Evolutionary conservation across 202 grass and related monocot species (phyloP).

Genomic region (Zoysia matrella): DNA sequence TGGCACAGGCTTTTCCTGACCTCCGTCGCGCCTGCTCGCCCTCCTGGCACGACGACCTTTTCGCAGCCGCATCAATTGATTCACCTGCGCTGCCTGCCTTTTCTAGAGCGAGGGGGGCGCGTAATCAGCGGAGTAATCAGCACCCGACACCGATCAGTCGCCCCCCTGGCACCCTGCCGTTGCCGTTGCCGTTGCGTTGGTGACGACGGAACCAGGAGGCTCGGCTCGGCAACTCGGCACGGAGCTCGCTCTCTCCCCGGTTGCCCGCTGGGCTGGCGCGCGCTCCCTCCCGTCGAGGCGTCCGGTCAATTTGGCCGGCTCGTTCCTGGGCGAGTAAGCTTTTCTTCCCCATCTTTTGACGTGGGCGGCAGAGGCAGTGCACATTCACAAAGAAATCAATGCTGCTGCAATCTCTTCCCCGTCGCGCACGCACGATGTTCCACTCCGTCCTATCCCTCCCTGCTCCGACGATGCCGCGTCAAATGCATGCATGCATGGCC

Average conservation of each 20-base stretch:
- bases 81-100: no score
- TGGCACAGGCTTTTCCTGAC: background rate
- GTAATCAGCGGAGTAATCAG: no score
- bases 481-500: constrained; percentile 20
- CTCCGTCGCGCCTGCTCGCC: background rate
- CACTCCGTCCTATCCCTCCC: background rate
- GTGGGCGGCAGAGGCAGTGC: constrained; percentile 48
- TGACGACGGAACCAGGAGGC: no score
- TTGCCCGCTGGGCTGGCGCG: no score
- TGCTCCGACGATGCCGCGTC: background rate
- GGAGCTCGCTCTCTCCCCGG: no score
- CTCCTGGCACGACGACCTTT: background rate
- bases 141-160: no score
- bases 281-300: background rate
- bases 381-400: constrained; percentile 45
- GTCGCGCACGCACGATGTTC: background rate
- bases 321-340: background rate
- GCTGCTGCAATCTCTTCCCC: background rate
- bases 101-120: no score
- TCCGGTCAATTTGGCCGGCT: constrained; percentile 24
- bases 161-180: no score
- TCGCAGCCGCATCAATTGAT: no score
- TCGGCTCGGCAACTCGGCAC: no score
- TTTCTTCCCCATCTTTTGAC: background rate
- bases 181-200: no score